Conservation (phyloP, 169 alveolate species). For the Plasmodium berghei region DNA sequence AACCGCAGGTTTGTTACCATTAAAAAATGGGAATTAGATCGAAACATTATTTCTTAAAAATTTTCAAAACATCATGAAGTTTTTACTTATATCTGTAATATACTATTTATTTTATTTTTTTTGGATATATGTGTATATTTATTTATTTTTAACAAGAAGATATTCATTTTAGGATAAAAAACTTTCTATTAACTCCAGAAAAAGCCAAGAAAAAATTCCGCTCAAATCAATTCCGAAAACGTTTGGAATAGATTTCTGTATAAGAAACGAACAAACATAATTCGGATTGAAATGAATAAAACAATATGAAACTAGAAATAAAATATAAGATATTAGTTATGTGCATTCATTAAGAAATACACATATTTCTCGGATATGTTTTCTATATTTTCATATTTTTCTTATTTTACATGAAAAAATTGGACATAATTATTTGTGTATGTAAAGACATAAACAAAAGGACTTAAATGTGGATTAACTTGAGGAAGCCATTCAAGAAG, state of each 20-base stretch:
- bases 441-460: slow-evolving; percentile 82
- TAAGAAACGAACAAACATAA: neutral
- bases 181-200: slow-evolving; percentile 78
- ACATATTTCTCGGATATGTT: neutral
- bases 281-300: neutral
- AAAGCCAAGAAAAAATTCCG: slow-evolving; percentile 80
- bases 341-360: neutral
- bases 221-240: slow-evolving; percentile 82
- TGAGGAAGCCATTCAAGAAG: slow-evolving; percentile 89
- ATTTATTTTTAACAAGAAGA: neutral
- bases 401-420: slow-evolving; percentile 74
- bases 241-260: slow-evolving; percentile 77
- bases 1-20: slow-evolving; percentile 52
- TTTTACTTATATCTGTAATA: neutral
- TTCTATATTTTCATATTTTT: slow-evolving; percentile 15
- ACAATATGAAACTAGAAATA: no score
- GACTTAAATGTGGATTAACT: slow-evolving; percentile 88
- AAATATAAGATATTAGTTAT: neutral
- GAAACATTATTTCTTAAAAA: slow-evolving; percentile 17
- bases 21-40: slow-evolving; percentile 64
- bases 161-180: slow-evolving; percentile 14
- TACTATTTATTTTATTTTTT: neutral
- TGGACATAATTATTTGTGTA: slow-evolving; percentile 84
- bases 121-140: neutral
- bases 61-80: neutral